Conservation (phyloP, 306 rosid species). For the Cicer cuneatum region DNA sequence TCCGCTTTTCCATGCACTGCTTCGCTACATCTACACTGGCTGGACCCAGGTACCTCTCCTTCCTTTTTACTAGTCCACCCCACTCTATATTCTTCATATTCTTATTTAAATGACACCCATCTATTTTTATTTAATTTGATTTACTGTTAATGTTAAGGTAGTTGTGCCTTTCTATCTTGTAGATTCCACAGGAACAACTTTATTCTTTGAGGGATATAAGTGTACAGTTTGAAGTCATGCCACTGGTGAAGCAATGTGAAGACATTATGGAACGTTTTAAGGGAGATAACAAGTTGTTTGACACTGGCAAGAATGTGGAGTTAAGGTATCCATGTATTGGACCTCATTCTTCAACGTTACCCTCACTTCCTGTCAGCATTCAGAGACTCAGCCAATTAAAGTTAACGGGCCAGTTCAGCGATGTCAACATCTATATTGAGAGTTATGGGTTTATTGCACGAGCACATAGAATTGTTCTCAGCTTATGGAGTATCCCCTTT, state of each 20-base stretch:
- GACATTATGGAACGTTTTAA: conserved; percentile 65
- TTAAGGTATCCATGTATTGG: conserved; percentile 64
- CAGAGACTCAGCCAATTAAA: conserved; percentile 65
- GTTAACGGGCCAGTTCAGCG: conserved; percentile 71
- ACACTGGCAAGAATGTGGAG: conserved; percentile 62
- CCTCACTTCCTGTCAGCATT: conserved; percentile 66
- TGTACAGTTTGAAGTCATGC: conserved; percentile 70
- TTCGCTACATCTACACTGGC: conserved; percentile 87
- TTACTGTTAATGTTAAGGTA: conserved; percentile 1
- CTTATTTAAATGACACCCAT: conserved; percentile 1
- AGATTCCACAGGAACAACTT: conserved; percentile 76
- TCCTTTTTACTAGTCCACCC: neutral
- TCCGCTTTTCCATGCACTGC: conserved; percentile 72
- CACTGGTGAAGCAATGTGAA: conserved; percentile 85
- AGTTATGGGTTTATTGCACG: conserved; percentile 66
- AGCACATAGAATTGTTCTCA: conserved; percentile 80
- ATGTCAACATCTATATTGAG: conserved; percentile 68
- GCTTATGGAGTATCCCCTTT: conserved; percentile 93
- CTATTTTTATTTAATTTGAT: conserved; percentile 1
- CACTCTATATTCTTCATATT: too few relatives aligned
- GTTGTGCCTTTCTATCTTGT: conserved; percentile 45
- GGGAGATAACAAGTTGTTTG: conserved; percentile 61
- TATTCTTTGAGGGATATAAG: conserved; percentile 73
- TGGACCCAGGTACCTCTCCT: conserved; percentile 64
- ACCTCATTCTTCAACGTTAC: conserved; percentile 67